Base-by-base conservation (phyloP, 495 filamentous ascomycete genomes). In the Neurospora africana region DNA sequence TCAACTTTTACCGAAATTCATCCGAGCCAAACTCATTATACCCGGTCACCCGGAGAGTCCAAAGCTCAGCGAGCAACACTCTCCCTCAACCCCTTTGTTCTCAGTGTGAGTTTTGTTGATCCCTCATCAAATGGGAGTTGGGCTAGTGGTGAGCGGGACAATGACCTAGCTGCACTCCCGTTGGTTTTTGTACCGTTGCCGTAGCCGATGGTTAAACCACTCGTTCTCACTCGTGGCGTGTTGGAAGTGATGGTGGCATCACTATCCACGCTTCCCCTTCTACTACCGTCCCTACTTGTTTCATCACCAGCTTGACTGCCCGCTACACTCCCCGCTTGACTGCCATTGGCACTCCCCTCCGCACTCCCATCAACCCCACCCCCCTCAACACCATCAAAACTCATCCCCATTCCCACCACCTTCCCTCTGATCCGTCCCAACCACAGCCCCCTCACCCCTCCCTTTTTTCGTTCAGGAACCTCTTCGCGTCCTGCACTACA, bases 401-500 rank as follows among this genome's bases (percentile, higher is more conserved):
- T 72, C 30, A 70, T 72, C 10, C 77, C 73, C 68, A 77, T 61
- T n/a, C 70, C 74, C 69, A 70, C 73, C 15, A 76, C 73, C 53
- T 77, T 61, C 30, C 70, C 74, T 67, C 77, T 78, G 43, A 83
- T 71, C 68, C 82, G 72, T 0, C 83, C 83, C 8, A 81, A 79
- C 79, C 88, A 83, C 39, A 95, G 80, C 0, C 90, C 92, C 68
- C 89, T 85, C 5, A 95, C 86, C 1, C 92, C 92, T 9, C 93
- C 93, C 39, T 87, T 87, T 78, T 95, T 96, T 19, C 94, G 82
- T 30, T 88, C 89, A 0, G 93, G 93, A 17, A 96, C 80, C 74
- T 95, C 92, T 19, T 91, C 87, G 53, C 86, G 89, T 1, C 91
- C 91, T 0, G 92, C 91, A 27, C 91, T 92, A 61, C 93, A 89